Base-by-base conservation (phyloP, 2,329 filamentous ascomycete genomes). In the Torrubiella hemipterigena region DNA sequence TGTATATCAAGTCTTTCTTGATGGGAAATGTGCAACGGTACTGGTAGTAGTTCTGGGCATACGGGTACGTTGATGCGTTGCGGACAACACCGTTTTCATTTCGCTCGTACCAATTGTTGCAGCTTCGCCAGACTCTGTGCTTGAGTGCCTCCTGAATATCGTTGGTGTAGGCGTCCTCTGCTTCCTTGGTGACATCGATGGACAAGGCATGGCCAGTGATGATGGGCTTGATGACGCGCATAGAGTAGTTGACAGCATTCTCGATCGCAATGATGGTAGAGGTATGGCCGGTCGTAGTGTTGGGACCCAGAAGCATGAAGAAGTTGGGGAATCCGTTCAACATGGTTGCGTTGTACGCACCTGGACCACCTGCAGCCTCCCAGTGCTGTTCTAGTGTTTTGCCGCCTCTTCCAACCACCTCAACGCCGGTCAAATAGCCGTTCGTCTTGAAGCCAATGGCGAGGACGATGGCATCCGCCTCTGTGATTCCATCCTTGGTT, bases 241-340 rank as follows among this genome's bases (percentile, higher is more conserved):
- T 45, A 0, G 66, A 62, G 45, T 69, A 76, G 37, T 74, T 69
- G 40, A 77, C 56, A 44, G 65, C 65, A 45, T 77, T 78, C 41
- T 80, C 75, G 4, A 60, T 58, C 0, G 72, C 67, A 43, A 77
- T 60, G 27, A 77, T 63, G 8, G 74, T 67, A 10, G 65, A 71
- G 0, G 61, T 68, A 47, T 81, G 74, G 0, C 75, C 76, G 0
- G 74, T 79, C 0, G 58, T 60, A 0, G 71, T 67, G 44, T 81
- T 81, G 1, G 75, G 75, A 0, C 75, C 57, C 24, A 75, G 64
- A 0, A 78, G 50, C 34, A 77, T 58, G 51, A 79, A 78, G 43
- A 78, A 72, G 44, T 80, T 80, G 3, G 75, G 75, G 42, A 77
- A 77, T 0, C 66, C 67, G 39, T 68, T 67, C 49, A 78, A 54